These are phyloP conservation scores for Akanthomyces muscarius DNA, from an alignment of 2,329 filamentous ascomycete genomes.

Conservation along the genomic window DNA sequence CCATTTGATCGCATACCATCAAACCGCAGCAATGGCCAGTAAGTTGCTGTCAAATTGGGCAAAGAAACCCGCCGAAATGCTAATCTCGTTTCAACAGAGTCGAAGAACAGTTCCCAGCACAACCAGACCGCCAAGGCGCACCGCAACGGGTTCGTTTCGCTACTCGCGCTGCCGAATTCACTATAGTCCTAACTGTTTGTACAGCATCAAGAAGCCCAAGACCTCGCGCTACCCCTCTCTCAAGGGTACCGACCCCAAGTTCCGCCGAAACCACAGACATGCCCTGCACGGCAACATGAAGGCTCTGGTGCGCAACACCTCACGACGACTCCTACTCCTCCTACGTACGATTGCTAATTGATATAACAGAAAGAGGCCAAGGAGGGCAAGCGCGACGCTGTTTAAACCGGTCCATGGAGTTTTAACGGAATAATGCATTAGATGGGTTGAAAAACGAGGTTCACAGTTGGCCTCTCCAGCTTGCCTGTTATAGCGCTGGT, in stretches of 20 bases:
- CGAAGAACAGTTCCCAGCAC: slow-evolving; percentile 99
- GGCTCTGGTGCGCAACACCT: slow-evolving; percentile 72
- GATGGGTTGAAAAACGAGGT: slow-evolving; percentile 17
- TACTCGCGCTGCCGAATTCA: slow-evolving; percentile 21
- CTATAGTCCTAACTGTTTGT: slow-evolving; percentile 10
- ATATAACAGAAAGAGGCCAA: slow-evolving; percentile 81
- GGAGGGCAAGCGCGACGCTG: slow-evolving; percentile 89
- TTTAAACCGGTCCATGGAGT: slow-evolving; percentile 47
- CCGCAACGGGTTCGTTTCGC: slow-evolving; percentile 82
- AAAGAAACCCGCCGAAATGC: neutral
- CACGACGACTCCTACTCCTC: slow-evolving; percentile 33
- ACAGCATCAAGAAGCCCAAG: slow-evolving; percentile 99
- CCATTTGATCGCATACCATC: slow-evolving; percentile 19
- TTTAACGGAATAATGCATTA: slow-evolving; percentile 16
- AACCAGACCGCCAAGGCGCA: slow-evolving; percentile 98
- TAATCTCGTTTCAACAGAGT: slow-evolving; percentile 58
- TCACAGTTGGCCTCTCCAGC: slow-evolving; percentile 9
- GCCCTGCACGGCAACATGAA: slow-evolving; percentile 98
- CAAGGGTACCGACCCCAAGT: slow-evolving; percentile 99
- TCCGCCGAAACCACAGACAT: slow-evolving; percentile 99
- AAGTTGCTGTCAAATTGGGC: slow-evolving; percentile 22
- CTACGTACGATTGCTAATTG: slow-evolving; percentile 30
- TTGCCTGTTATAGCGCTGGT: slow-evolving; percentile 8
- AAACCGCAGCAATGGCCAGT: slow-evolving; percentile 41
- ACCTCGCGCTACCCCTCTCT: slow-evolving; percentile 98